Conservation (phyloP, 164 flowering plant species). For the Vitis labrusca region DNA sequence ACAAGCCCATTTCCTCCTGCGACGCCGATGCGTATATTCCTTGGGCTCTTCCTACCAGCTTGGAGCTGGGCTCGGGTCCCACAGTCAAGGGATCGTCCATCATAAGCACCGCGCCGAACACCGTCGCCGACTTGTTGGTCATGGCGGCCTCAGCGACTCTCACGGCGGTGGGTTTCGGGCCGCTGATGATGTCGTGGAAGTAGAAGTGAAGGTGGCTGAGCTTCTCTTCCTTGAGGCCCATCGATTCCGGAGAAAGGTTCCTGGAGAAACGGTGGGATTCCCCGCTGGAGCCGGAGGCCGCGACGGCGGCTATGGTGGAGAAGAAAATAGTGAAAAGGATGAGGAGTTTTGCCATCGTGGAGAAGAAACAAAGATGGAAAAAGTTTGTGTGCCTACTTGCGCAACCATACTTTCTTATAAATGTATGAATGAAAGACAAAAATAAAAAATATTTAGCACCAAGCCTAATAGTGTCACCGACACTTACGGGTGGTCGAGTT, state of each 20-base stretch:
- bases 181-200: slow-evolving; percentile 37
- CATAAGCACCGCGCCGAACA: slow-evolving; percentile 21
- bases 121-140: slow-evolving; percentile 7
- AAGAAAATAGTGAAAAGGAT: slow-evolving; percentile 4
- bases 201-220: slow-evolving; percentile 39
- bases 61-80: slow-evolving; percentile 16
- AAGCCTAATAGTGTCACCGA: no score
- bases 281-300: background rate
- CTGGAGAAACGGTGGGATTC: slow-evolving; percentile 3
- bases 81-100: slow-evolving; percentile 28
- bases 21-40: slow-evolving; percentile 26
- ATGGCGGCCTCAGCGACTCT: slow-evolving; percentile 17
- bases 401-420: no score
- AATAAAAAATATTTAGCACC: no score
- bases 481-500: no score
- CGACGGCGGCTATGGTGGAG: background rate
- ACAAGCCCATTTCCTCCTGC: slow-evolving; percentile 7
- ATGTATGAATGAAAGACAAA: no score
- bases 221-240: slow-evolving; percentile 19
- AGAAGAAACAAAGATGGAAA: no score
- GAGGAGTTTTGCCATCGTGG: slow-evolving; percentile 10
- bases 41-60: slow-evolving; percentile 24
- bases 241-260: slow-evolving; percentile 4
- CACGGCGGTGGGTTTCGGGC: slow-evolving; percentile 26
- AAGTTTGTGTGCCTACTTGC: no score